Evolutionary conservation across 1,284 basidiomycete species (phyloP).

Genomic region (Cutaneotrichosporon spelunceum): DNA sequence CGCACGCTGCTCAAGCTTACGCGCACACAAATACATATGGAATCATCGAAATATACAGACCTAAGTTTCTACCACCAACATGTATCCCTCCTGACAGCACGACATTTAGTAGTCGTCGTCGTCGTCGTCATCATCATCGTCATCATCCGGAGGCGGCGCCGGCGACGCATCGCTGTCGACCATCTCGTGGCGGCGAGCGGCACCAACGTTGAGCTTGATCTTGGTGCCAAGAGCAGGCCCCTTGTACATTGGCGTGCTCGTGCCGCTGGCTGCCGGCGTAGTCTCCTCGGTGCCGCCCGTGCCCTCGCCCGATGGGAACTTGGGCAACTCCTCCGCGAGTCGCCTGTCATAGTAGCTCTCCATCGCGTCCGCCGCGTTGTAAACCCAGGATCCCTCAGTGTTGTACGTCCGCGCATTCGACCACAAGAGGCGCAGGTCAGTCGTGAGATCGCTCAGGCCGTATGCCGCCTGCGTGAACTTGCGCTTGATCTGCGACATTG

Average conservation of each 20-base stretch:
- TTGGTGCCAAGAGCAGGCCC: slow-evolving; percentile 31
- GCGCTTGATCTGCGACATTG: slow-evolving; percentile 81
- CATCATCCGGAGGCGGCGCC: slow-evolving; percentile 30
- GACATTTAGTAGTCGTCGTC: slow-evolving; percentile 7
- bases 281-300: slow-evolving; percentile 19
- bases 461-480: slow-evolving; percentile 74
- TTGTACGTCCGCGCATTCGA: slow-evolving; percentile 88
- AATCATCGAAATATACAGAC: background rate
- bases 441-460: slow-evolving; percentile 66
- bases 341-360: slow-evolving; percentile 73
- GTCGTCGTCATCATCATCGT: slow-evolving; percentile 24
- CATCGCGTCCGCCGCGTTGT: slow-evolving; percentile 88
- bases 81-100: background rate
- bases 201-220: slow-evolving; percentile 43
- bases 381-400: slow-evolving; percentile 70
- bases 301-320: slow-evolving; percentile 11
- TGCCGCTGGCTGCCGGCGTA: slow-evolving; percentile 38
- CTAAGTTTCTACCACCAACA: background rate
- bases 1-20: background rate
- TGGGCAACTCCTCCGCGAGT: slow-evolving; percentile 36
- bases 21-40: background rate
- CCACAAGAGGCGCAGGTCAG: slow-evolving; percentile 85
- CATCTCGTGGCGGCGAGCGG: slow-evolving; percentile 23
- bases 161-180: slow-evolving; percentile 22
- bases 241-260: slow-evolving; percentile 49